These are phyloP conservation scores for Leptographium procerum DNA, from an alignment of 2,329 filamentous ascomycete species.

Conservation along the genomic window DNA sequence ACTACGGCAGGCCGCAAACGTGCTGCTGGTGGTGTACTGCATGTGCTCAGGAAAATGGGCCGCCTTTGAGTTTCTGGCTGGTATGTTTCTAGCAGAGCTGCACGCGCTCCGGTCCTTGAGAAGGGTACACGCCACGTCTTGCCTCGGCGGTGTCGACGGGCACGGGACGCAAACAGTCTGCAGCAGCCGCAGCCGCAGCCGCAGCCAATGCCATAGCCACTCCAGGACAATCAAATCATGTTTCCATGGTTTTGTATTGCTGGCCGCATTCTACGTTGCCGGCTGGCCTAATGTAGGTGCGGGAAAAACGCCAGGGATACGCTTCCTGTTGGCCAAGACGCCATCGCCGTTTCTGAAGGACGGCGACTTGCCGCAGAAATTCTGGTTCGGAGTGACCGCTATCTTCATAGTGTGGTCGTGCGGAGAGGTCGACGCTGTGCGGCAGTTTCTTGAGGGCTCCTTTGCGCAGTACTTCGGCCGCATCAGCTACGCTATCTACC, in stretches of 20 bases:
- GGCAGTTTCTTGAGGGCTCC: slow-evolving; percentile 30
- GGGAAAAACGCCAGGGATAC: slow-evolving; percentile 22
- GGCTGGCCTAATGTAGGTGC: slow-evolving; percentile 29
- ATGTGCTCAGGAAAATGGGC: slow-evolving; percentile 28
- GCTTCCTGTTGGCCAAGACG: slow-evolving; percentile 19
- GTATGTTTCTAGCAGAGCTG: slow-evolving; percentile 33
- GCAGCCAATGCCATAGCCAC: too few species aligned
- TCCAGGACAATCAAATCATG: not conserved
- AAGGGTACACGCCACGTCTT: not conserved
- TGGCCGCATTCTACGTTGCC: slow-evolving; percentile 16
- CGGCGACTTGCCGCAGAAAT: slow-evolving; percentile 21
- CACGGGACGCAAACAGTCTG: not conserved
- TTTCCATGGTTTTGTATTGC: slow-evolving; percentile 8
- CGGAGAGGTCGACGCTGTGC: slow-evolving; percentile 23
- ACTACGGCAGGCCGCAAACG: slow-evolving; percentile 19
- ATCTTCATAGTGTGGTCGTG: slow-evolving; percentile 25
- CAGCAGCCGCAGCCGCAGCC: not conserved
- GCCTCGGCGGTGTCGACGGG: not conserved
- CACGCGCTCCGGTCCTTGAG: slow-evolving; percentile 23
- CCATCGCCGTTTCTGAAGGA: slow-evolving; percentile 20
- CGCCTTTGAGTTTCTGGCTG: slow-evolving; percentile 33
- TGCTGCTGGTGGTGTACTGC: slow-evolving; percentile 25
- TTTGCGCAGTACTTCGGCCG: slow-evolving; percentile 43
- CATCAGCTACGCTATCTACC: slow-evolving; percentile 46
- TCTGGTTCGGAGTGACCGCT: slow-evolving; percentile 25